Evolutionary conservation across 2,329 filamentous ascomycete species (phyloP).

Genomic region (Lecanicillium sp.): DNA sequence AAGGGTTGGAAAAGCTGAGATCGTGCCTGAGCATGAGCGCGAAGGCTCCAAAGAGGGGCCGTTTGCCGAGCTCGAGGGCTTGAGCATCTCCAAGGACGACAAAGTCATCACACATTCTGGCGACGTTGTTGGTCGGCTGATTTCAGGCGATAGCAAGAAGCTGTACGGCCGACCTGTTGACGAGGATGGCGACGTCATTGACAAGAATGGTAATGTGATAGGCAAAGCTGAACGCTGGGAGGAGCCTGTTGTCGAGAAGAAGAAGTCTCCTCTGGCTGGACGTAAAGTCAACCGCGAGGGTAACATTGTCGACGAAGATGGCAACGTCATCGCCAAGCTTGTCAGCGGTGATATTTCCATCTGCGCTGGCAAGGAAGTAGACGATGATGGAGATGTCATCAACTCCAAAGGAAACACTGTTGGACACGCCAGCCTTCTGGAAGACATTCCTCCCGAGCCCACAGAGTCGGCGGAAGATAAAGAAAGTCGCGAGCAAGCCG

Average conservation of each 20-base stretch:
- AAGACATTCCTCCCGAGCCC: slow-evolving; percentile 40
- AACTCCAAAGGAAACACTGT: slow-evolving; percentile 59
- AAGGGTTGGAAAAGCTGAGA: slow-evolving; percentile 57
- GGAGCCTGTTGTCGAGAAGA: slow-evolving; percentile 43
- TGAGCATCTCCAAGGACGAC: slow-evolving; percentile 60
- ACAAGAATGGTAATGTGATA: slow-evolving; percentile 59
- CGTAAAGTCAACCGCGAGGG: slow-evolving; percentile 50
- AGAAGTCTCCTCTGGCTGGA: slow-evolving; percentile 43
- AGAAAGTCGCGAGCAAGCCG: slow-evolving; percentile 45
- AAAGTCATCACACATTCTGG: slow-evolving; percentile 58
- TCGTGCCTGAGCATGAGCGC: slow-evolving; percentile 59
- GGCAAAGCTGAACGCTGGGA: slow-evolving; percentile 54
- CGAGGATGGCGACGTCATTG: slow-evolving; percentile 73
- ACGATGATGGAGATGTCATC: slow-evolving; percentile 63
- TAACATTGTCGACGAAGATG: slow-evolving; percentile 49
- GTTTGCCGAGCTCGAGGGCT: slow-evolving; percentile 57
- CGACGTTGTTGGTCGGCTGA: slow-evolving; percentile 63
- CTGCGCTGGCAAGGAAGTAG: slow-evolving; percentile 60
- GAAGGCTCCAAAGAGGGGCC: slow-evolving; percentile 56
- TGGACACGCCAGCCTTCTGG: slow-evolving; percentile 59
- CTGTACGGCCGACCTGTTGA: slow-evolving; percentile 69
- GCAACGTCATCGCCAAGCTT: slow-evolving; percentile 56
- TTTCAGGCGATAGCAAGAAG: slow-evolving; percentile 61
- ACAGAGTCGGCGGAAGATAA: slow-evolving; percentile 40
- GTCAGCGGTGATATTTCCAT: slow-evolving; percentile 58